Percentiles rank a stretch among this genome's conserved stretches.
phyloP scores from a whole-genome alignment of 2,329 filamentous ascomycete species.

The Parasarocladium wereldwijsianum region DNA sequence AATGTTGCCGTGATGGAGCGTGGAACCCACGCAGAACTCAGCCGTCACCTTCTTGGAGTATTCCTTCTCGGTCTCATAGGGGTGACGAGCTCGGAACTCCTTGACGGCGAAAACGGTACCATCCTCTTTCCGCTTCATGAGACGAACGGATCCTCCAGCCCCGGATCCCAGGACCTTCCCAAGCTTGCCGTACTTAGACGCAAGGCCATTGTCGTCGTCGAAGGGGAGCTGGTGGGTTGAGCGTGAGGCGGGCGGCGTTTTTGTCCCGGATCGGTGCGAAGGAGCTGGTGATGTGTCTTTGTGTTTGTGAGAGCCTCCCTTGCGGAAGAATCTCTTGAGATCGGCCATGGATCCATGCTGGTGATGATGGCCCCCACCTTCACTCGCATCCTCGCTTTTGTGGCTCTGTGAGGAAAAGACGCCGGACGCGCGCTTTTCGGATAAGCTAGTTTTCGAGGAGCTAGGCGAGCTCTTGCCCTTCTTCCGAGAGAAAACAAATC shows the following conservation, averaged over 20 bases:
- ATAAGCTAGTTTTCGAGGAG: constrained; percentile 34
- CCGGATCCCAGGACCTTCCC: constrained; percentile 88
- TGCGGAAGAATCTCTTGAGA: constrained; percentile 92
- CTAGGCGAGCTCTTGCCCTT: constrained; percentile 49
- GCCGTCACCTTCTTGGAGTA: constrained; percentile 98
- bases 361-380: constrained; percentile 11
- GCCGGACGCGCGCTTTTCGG: constrained; percentile 39
- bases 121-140: constrained; percentile 89
- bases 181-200: constrained; percentile 89
- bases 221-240: constrained; percentile 62
- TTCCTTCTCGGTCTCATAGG: constrained; percentile 86
- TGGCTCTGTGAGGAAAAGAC: constrained; percentile 18
- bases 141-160: constrained; percentile 81
- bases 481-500: constrained; percentile 71
- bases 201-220: constrained; percentile 80
- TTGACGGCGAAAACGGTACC: constrained; percentile 94
- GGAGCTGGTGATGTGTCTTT: constrained; percentile 47
- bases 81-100: constrained; percentile 83
- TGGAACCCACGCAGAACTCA: constrained; percentile 96
- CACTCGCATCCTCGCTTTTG: constrained; percentile 16
- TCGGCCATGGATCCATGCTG: constrained; percentile 74
- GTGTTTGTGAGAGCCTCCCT: constrained; percentile 46
- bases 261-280: constrained; percentile 33
- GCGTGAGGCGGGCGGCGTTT: constrained; percentile 30
- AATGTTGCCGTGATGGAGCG: constrained; percentile 92